Base-by-base conservation (phyloP, 805 yeast species). In the Candida andamanensis region DNA sequence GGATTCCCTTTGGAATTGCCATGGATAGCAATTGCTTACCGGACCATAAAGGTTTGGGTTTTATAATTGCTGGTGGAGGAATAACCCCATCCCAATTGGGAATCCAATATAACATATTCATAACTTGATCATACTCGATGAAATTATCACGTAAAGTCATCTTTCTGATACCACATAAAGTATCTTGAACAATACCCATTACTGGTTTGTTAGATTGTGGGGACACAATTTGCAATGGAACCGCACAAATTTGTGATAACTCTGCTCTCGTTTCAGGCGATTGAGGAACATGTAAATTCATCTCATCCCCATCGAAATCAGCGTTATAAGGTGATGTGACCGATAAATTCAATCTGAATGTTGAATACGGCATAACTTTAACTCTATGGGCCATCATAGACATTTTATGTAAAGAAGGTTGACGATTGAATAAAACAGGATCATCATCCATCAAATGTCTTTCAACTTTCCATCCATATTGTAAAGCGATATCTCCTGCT, bases 361-460 rank as follows among this genome's bases (percentile, higher is more conserved):
- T 92, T 5, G 97, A 89, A 56, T 87, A 92, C 9, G 99, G 99
- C 95, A 92, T 87, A 28, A 92, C 98, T 56, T 85, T 87, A 22
- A 92, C 98, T 63, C 95, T 76, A 58, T 92, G 99, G 12, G 96
- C 95, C 97, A 92, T 92, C 98, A 92, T 92, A 34, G 97, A 90
- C 97, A 92, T 92, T 61, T 94, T 92, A 68, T 92, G 99, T 60
- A 92, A 72, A 28, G 98, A 92, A 30, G 99, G 99, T 69, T 92
- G 99, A 72, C 99, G 95, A 60, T 92, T 92, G 72, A 92, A 92
- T 50, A 92, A 72, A 20, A 92, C 98, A 3, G 98, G 97, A 57
- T 92, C 99, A 50, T 87, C 77, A 60, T 92, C 99, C 84, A 87
- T 86, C 49, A 92, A 73, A 59, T 92, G 99, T 59, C 99, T 86